Evolutionary conservation across 2,329 filamentous ascomycete genomes (phyloP).

Genomic region (Ceratocystis cacaofunesta): DNA sequence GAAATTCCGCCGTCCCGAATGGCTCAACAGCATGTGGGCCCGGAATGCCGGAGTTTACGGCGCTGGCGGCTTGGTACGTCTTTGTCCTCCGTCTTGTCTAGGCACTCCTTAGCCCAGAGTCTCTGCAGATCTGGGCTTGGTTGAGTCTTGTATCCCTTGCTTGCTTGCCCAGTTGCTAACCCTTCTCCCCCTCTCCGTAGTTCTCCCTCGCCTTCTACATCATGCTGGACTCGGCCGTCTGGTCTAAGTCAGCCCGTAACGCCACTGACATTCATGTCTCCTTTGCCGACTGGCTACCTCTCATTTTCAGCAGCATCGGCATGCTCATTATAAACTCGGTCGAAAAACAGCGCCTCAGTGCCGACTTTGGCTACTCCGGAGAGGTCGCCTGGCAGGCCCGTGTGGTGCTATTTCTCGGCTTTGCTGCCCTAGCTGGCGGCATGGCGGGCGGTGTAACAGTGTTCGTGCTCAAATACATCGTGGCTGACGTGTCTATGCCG

Average conservation of each 20-base stretch:
- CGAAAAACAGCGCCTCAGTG: constrained; percentile 49
- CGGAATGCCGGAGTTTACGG: constrained; percentile 49
- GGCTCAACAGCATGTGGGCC: constrained; percentile 49
- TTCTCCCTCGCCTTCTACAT: constrained; percentile 56
- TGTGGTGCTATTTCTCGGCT: constrained; percentile 52
- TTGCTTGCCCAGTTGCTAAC: background rate
- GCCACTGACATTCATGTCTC: constrained; percentile 45
- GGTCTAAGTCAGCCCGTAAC: constrained; percentile 47
- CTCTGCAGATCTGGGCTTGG: background rate
- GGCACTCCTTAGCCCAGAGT: background rate
- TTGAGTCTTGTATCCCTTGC: background rate
- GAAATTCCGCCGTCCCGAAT: constrained; percentile 52
- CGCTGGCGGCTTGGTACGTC: constrained; percentile 46
- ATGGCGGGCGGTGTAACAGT: constrained; percentile 57
- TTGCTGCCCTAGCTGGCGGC: constrained; percentile 49
- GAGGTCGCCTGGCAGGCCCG: constrained; percentile 54
- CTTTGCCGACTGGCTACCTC: constrained; percentile 55
- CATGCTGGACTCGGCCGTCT: constrained; percentile 52
- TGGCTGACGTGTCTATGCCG: constrained; percentile 42
- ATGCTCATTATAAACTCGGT: constrained; percentile 60
- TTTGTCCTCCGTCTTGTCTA: background rate
- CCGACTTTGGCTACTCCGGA: constrained; percentile 48
- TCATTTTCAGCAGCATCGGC: constrained; percentile 50
- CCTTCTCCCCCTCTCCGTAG: constrained; percentile 24
- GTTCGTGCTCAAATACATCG: constrained; percentile 50